A percentile compares a stretch with the other conserved stretches of the same genome.
Conservation (phyloP, 192 early-diverging fungal genomes). For the Podila verticillata region DNA sequence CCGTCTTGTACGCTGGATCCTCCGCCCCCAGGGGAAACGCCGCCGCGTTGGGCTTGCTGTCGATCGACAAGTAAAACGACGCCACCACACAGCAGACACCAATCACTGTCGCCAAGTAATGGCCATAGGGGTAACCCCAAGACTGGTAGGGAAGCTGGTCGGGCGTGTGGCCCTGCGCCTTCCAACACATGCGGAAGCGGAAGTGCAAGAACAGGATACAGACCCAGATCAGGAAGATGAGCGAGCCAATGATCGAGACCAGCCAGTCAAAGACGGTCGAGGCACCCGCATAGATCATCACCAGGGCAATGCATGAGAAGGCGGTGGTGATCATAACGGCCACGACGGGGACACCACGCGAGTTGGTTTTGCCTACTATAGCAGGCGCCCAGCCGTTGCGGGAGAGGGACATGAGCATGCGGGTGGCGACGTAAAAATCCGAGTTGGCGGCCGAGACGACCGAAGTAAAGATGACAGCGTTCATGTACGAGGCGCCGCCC, state of each 20-base stretch:
- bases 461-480: slow-evolving; percentile 70
- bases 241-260: slow-evolving; percentile 73
- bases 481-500: slow-evolving; percentile 67
- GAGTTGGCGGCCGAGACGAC: slow-evolving; percentile 80
- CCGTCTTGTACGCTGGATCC: slow-evolving; percentile 49
- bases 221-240: slow-evolving; percentile 85
- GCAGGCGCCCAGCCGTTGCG: slow-evolving; percentile 68
- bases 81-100: slow-evolving; percentile 63
- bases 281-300: slow-evolving; percentile 66
- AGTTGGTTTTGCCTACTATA: slow-evolving; percentile 54
- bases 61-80: slow-evolving; percentile 66
- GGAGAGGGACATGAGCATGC: slow-evolving; percentile 70
- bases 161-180: slow-evolving; percentile 70
- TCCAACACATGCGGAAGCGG: slow-evolving; percentile 82
- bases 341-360: slow-evolving; percentile 66
- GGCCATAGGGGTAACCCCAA: slow-evolving; percentile 77
- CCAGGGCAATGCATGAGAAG: slow-evolving; percentile 69
- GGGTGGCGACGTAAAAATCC: slow-evolving; percentile 70
- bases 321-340: slow-evolving; percentile 60
- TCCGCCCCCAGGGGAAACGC: slow-evolving; percentile 64
- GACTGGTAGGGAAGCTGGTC: slow-evolving; percentile 77
- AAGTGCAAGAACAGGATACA: slow-evolving; percentile 83
- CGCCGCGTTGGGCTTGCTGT: slow-evolving; percentile 36
- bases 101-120: slow-evolving; percentile 71
- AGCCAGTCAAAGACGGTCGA: slow-evolving; percentile 72